phyloP scores from a whole-genome alignment of 495 filamentous ascomycete species.

The Cenococcum geophilum region DNA sequence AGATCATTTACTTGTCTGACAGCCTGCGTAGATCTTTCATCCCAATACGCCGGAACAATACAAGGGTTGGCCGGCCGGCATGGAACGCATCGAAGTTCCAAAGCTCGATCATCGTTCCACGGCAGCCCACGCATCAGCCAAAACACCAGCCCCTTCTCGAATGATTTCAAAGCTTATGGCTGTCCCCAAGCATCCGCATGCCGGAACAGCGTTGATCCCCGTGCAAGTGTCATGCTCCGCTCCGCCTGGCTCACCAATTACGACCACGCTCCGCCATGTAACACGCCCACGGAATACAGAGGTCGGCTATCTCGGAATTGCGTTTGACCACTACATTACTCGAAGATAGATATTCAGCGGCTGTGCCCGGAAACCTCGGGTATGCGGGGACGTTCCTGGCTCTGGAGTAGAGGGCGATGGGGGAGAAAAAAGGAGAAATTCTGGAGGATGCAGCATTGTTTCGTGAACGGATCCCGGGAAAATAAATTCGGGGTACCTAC shows the following conservation, averaged over 20 bases:
- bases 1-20: background rate
- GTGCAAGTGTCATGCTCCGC: background rate
- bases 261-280: background rate
- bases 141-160: background rate
- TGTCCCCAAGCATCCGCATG: background rate
- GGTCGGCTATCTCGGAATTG: background rate
- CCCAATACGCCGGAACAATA: background rate
- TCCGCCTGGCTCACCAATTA: background rate
- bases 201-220: constrained; percentile 4
- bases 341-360: background rate
- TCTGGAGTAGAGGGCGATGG: background rate
- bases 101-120: background rate
- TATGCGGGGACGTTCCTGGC: background rate
- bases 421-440: background rate
- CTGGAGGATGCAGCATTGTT: background rate
- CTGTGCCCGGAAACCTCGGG: background rate
- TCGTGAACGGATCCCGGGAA: background rate
- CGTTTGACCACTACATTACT: background rate
- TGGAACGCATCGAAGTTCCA: background rate
- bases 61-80: too few relatives aligned
- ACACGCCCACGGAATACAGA: background rate
- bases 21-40: background rate
- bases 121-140: background rate
- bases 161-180: constrained; percentile 1
- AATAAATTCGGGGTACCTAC: background rate